phyloP scores from a whole-genome alignment of 2,329 filamentous ascomycete genomes.

The Exophiala xenobiotica region DNA sequence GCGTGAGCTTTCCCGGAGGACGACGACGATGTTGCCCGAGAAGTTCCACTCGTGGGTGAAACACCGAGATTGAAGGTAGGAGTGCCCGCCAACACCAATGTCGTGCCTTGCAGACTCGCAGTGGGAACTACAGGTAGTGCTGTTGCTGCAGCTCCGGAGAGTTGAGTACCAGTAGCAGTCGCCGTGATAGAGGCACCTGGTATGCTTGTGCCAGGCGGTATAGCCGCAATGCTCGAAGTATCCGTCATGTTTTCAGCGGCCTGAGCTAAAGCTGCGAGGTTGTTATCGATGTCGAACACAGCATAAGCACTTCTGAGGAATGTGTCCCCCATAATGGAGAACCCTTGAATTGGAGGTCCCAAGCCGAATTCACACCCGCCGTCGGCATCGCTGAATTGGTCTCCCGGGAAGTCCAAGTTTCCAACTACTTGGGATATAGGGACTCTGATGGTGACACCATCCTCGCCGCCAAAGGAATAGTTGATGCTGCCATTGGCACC shows the following conservation, averaged over 20 bases:
- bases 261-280: constrained; percentile 66
- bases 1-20: constrained; percentile 7
- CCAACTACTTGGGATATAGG: constrained; percentile 55
- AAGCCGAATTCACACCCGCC: constrained; percentile 67
- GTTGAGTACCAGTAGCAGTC: constrained; percentile 16
- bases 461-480: constrained; percentile 54
- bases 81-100: constrained; percentile 17
- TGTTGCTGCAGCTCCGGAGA: constrained; percentile 1
- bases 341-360: constrained; percentile 54
- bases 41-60: constrained; percentile 2
- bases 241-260: constrained; percentile 15
- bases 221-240: constrained; percentile 18
- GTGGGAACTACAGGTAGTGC: constrained; percentile 8
- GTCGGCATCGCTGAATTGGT: constrained; percentile 53
- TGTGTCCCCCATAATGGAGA: constrained; percentile 68
- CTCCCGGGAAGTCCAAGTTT: constrained; percentile 32
- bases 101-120: constrained; percentile 9
- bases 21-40: constrained; percentile 9
- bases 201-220: constrained; percentile 18
- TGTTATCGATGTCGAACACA: constrained; percentile 70
- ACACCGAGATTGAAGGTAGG: constrained; percentile 23
- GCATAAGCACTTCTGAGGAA: constrained; percentile 73
- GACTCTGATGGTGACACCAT: constrained; percentile 34
- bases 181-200: constrained; percentile 19
- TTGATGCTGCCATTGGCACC: constrained; percentile 40